Evolutionary conservation across 768 basidiomycete species (phyloP), one percentile per base, ranked within the genome.

Genomic region (Gymnopilus dilepis): DNA sequence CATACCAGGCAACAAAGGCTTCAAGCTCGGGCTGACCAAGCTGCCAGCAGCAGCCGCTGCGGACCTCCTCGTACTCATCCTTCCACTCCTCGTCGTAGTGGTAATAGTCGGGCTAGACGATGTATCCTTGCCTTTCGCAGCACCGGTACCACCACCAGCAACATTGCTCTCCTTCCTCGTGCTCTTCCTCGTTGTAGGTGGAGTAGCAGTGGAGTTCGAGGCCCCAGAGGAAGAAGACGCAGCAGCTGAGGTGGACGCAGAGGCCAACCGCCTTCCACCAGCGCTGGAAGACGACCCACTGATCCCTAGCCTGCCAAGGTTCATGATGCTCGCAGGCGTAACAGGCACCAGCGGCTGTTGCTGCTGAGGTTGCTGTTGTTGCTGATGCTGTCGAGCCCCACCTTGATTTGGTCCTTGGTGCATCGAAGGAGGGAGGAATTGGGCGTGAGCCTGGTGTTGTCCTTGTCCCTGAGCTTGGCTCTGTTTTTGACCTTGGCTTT

Each of bases 261-360:
- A 55, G 15, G 60, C 62, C 24, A 68, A 47, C 24, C 70, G 60
- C 17, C 61, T 54, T 58, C 41, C 43, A 8, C 58, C 51, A 24
- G 63, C 21, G 0, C 59, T 17, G 22, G 13, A 56, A n/a, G 17
- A 26, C 9, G 47, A 50, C 12, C 26, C 28, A 50, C 82, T 79
- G 54, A 84, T 76, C 5, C 87, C 85, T 2, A 90, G 73, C 37
- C 84, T 77, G 3, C 89, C 88, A 6, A 99, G 80, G 65, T 96
- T 96, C 92, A 98, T 94, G 70, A 98, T 90, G 60, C 87, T 92
- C 0, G 94, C 91, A 0, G 96, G 96, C 0, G 96, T 97, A 43
- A 94, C 93, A 6, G 96, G 96, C 4, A 80, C 85, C 62, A 87
- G 72, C 62, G 78, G 80, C 41, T 71, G 72, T 37, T 63, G 67